Evolutionary conservation across 2,329 filamentous ascomycete genomes (phyloP).

Genomic region (Fusarium abutilonis): DNA sequence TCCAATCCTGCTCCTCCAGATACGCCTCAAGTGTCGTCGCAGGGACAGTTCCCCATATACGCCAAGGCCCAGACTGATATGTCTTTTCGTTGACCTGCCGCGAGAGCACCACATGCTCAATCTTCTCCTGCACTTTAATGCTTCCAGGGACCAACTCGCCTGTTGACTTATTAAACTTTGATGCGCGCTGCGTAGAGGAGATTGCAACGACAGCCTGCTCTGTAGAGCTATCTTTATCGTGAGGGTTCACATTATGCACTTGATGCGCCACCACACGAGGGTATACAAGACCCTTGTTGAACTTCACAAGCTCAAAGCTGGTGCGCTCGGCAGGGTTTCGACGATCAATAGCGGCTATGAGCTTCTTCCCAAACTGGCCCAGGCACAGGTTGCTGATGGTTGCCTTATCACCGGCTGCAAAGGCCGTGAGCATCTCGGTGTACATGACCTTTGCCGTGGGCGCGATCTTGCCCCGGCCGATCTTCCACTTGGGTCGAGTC

Average conservation of each 20-base stretch:
- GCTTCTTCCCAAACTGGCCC: conserved; percentile 59
- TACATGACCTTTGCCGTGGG: conserved; percentile 69
- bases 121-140: conserved; percentile 62
- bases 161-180: conserved; percentile 52
- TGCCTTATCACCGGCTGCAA: conserved; percentile 66
- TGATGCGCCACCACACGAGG: conserved; percentile 67
- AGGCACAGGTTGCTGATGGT: conserved; percentile 65
- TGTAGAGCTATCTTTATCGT: conserved; percentile 50
- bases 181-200: conserved; percentile 64
- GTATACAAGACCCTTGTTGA: conserved; percentile 55
- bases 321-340: conserved; percentile 59
- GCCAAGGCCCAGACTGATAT: conserved; percentile 64
- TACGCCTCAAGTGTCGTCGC: conserved; percentile 61
- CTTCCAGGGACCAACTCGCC: conserved; percentile 57
- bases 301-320: conserved; percentile 65
- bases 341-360: conserved; percentile 63
- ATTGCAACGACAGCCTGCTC: conserved; percentile 70
- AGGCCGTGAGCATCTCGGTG: conserved; percentile 67
- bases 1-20: conserved; percentile 49
- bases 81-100: conserved; percentile 57
- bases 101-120: conserved; percentile 73
- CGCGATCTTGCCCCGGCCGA: conserved; percentile 54
- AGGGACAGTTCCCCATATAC: conserved; percentile 70
- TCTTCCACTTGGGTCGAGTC: conserved; percentile 56
- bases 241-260: conserved; percentile 57